These are phyloP conservation scores for Myriangium duriaei DNA, from an alignment of 2,329 filamentous ascomycete genomes.

Conservation along the genomic window DNA sequence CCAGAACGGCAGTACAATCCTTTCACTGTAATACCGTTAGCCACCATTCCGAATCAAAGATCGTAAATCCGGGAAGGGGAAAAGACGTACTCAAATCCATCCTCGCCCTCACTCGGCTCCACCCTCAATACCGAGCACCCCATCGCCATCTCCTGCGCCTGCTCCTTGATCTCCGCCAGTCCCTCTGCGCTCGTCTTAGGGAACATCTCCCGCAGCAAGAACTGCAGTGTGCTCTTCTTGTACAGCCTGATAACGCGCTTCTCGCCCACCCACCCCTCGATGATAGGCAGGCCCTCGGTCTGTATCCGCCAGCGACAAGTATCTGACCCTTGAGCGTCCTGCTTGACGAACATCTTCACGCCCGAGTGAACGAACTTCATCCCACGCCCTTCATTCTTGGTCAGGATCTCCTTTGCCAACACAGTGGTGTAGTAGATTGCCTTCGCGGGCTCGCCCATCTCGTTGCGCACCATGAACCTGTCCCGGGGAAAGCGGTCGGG, in stretches of 20 bases:
- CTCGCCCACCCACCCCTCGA: slow-evolving; percentile 80
- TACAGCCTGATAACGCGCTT: slow-evolving; percentile 61
- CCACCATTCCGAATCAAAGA: neutral
- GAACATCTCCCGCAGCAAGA: slow-evolving; percentile 91
- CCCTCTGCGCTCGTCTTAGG: slow-evolving; percentile 66
- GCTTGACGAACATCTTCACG: slow-evolving; percentile 98
- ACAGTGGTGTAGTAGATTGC: slow-evolving; percentile 93
- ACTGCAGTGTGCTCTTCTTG: slow-evolving; percentile 66
- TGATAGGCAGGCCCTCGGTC: slow-evolving; percentile 79
- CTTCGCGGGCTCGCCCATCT: slow-evolving; percentile 73
- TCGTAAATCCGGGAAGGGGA: neutral
- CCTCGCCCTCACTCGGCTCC: slow-evolving; percentile 41
- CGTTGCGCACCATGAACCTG: slow-evolving; percentile 93
- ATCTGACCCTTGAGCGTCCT: slow-evolving; percentile 75
- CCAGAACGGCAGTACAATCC: slow-evolving; percentile 86
- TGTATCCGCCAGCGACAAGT: slow-evolving; percentile 93
- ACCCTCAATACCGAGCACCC: slow-evolving; percentile 85
- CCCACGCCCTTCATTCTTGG: slow-evolving; percentile 75
- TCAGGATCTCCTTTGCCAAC: slow-evolving; percentile 73
- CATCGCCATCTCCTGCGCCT: slow-evolving; percentile 66
- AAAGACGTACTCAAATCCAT: slow-evolving; percentile 41
- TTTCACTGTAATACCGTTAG: slow-evolving; percentile 41
- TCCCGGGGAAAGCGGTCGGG: slow-evolving; percentile 75
- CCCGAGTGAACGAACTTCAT: slow-evolving; percentile 95
- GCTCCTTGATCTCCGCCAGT: slow-evolving; percentile 78